Conservation (phyloP, 108 stramenopile genomes). For the Skeletonema tropicum region DNA sequence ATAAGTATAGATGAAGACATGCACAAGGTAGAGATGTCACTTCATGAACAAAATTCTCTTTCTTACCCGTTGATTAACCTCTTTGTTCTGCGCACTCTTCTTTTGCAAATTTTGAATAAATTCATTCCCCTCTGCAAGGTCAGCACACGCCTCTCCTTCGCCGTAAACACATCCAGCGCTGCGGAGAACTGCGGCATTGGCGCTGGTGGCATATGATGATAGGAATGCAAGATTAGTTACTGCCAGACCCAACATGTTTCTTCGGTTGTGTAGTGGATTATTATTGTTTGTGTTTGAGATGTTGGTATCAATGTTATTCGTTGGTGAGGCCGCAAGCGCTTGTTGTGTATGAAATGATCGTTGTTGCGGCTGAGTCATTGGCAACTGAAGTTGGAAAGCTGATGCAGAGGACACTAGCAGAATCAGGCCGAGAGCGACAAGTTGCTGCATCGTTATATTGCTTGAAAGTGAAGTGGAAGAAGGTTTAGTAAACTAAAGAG, state of each 20-base stretch:
- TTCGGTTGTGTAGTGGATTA: neutral
- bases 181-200: constrained; percentile 54
- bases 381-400: neutral
- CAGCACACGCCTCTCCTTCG: constrained; percentile 75
- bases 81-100: constrained; percentile 68
- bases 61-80: constrained; percentile 64
- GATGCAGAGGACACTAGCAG: neutral
- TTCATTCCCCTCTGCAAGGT: constrained; percentile 74
- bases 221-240: neutral
- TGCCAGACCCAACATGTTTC: neutral
- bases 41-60: neutral
- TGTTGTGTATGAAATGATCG: neutral
- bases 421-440: neutral
- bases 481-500: too few species aligned
- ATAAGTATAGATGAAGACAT: neutral
- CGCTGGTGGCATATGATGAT: neutral
- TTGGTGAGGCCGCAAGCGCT: neutral
- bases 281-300: neutral
- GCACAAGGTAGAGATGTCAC: neutral
- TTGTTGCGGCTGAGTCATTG: neutral
- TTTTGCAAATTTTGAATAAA: constrained; percentile 69
- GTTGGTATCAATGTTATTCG: neutral
- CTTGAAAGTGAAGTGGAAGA: neutral
- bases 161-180: constrained; percentile 72
- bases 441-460: neutral